Evolutionary conservation across 208 protist species (phyloP), one percentile per base, ranked within the genome.

Genomic region (Trypanosoma grayi): DNA sequence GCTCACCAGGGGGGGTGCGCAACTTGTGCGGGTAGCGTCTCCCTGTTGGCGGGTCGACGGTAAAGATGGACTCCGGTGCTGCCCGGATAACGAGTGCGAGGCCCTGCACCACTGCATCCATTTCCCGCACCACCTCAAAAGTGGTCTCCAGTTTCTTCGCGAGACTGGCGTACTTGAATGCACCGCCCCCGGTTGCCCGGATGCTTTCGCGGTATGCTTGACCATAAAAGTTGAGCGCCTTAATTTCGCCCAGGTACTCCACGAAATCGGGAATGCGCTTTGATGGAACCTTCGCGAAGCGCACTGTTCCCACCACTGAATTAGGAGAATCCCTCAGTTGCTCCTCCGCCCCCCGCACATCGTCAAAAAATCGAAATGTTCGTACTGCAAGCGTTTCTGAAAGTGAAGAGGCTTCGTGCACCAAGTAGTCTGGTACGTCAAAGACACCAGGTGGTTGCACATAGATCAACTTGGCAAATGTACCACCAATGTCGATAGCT

Each of bases 401-500:
- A 28, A 95, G 74, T 14, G 84, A 91, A 20, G 84, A 92, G 0
- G 84, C 68, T 66, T 95, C 90, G 30, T 75, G 73, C 33, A 79
- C 75, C 50, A 83, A 24, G 20, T 75, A 77, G 34, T 67, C 50
- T 18, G 70, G 70, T 6, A 84, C 45, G 2, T 70, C 30, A 20
- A 45, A 63, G 36, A 54, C 33, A 22, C 66, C 68, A 6, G 90
- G 90, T 6, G 87, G 87, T 61, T 85, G 66, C 27, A 96, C 65
- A 53, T 83, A 96, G 22, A 84, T 78, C n/a, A 96, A 55, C 66
- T 96, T 96, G 18, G 85, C 83, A 60, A 93, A 94, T 27, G 87
- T 96, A 41, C 91, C 91, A 16, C 91, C 91, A 72, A 96, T 94
- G 66, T 96, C 91, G 40, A 96, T 76, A 18, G 80, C 77, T 18